Base-by-base conservation (phyloP, 2,329 filamentous ascomycete genomes). In the Aspergillus ustus region DNA sequence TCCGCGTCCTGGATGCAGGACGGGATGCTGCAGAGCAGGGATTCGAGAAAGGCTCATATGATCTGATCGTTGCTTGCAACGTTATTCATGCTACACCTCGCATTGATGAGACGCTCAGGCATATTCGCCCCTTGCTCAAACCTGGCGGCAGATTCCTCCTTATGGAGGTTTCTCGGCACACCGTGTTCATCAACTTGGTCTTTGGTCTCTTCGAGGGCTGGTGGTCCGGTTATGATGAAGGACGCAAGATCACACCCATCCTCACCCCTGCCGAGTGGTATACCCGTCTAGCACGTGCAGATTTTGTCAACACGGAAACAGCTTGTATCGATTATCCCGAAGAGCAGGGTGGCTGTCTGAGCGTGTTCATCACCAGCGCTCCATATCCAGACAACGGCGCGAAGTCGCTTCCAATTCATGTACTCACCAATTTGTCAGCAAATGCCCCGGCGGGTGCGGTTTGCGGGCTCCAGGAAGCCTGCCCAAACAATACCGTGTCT, bases 71-170 rank as follows among this genome's bases (percentile, higher is more conserved):
- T 37, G 58, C 58, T 3, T 45, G 58, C 46, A 60, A 60, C 8
- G 58, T 60, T 3, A 45, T 60, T 28, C 58, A 60, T n/a, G 58
- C 58, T 4, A 60, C 58, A 5, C 58, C 52, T 9, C 52, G 52
- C 17, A 60, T 60, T 19, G 46, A 60, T n/a, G 46, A 60, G 8
- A 56, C 58, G 1, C 46, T 60, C 8, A 20, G 46, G 7, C 51
- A 54, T 45, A 56, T 60, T 13, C 37, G 58, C 1, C 52, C 52
- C 7, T 43, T 60, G 20, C 46, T 60, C 25, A 60, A 60, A 15
- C 52, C 58, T 0, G 52, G 52, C 15, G 58, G 58, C 46, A 51
- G 44, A 19, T 56, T 60, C 15, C 51, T 56, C 17, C 52, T 60
- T 25, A 51, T 60, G 52, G 58, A 60, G 34, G 46, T 57, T 29